Evolutionary conservation across 495 filamentous ascomycete species (phyloP), one percentile per base, ranked within the genome.

Genomic region (Immersiella caudata): DNA sequence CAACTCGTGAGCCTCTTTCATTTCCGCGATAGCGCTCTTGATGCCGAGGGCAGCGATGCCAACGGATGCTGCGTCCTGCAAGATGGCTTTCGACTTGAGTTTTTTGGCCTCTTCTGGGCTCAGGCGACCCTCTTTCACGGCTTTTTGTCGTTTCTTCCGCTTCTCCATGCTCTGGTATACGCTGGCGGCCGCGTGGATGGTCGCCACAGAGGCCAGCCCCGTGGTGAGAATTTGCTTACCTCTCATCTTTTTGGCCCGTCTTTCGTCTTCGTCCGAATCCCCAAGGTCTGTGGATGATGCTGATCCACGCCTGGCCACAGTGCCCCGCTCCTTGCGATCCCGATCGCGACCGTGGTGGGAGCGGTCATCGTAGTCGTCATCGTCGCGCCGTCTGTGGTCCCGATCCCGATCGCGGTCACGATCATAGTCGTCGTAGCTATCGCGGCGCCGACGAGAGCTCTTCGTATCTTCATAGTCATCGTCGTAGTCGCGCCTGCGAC

Each of bases 1-100:
- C 69, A 77, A 69, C 52, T 82, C 79, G 55, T 73, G 70, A 40
- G 79, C 81, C 55, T 84, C 81, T 72, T 83, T 82, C 68, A 84
- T 68, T 75, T 94, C 91, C 3, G 84, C 84, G 69, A 93, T 82
- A 51, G 92, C 93, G 36, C 90, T 89, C 78, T 93, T 93, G 82
- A 96, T 90, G 74, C 93, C 92, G 35, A 96, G 81, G 2, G 91
- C 92, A 14, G 93, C 93, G 59, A 97, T 90, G 69, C 93, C 92
- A 0, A 96, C 81, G 40, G 89, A 89, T 2, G 92, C 89, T 12
- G 88, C 87, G 75, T 96, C 92, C 74, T 90, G 86, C 59, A 93
- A 69, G 63, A 90, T 83, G 20, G 89, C 90, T 76, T 91, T 96
- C 12, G 87, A 85, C 73, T 90, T 90, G 63, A 88, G 81, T 77